Percentiles rank a stretch among this genome's conserved stretches.
These are phyloP conservation scores for Podospora australis DNA, from an alignment of 495 filamentous ascomycete species.

Conservation along the genomic window DNA sequence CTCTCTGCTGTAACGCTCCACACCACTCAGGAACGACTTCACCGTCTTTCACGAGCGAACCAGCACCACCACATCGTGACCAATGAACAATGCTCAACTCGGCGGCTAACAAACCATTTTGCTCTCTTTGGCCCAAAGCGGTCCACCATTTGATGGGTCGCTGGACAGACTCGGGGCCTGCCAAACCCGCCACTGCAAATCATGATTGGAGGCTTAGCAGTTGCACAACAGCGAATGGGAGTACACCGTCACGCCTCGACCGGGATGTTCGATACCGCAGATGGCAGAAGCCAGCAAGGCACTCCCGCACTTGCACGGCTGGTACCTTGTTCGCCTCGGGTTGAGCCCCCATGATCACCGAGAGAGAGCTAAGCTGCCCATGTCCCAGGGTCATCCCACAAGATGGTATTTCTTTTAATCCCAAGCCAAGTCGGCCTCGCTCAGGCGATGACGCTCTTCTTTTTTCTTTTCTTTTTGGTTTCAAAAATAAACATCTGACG, in stretches of 20 bases:
- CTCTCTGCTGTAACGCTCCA: neutral
- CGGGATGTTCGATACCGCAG: constrained; percentile 19
- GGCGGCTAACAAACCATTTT: no score
- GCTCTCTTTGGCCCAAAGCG: no score
- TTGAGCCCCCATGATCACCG: neutral
- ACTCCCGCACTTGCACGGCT: constrained; percentile 26
- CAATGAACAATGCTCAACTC: no score
- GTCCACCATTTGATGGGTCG: no score
- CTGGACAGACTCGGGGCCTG: no score
- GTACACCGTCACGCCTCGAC: constrained; percentile 13
- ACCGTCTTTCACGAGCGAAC: no score
- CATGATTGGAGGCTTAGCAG: constrained; percentile 28
- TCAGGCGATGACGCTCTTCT: neutral
- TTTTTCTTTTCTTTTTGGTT: neutral
- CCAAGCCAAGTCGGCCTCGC: neutral
- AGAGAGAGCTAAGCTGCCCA: neutral
- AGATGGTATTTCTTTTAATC: neutral
- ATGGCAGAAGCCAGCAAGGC: constrained; percentile 36
- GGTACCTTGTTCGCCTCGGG: constrained; percentile 11
- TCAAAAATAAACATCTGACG: neutral
- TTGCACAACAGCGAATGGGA: constrained; percentile 28
- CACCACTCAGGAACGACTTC: no score
- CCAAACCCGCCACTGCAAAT: constrained; percentile 16
- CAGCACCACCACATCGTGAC: no score
- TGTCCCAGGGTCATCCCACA: constrained; percentile 1